phyloP scores from a whole-genome alignment of 225 moss, liverwort and hornwort species.

The Rhytidiadelphus loreus region DNA sequence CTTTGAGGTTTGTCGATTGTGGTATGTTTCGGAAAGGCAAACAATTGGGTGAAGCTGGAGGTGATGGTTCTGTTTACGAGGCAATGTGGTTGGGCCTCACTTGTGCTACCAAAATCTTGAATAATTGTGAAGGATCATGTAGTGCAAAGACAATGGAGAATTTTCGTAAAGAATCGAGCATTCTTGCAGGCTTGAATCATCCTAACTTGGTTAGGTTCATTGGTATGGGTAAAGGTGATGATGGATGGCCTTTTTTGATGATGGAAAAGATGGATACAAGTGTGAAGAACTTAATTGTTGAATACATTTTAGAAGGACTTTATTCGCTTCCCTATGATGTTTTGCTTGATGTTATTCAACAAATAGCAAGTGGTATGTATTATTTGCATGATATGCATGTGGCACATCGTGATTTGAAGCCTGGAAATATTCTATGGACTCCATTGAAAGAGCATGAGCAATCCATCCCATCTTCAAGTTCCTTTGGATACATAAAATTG shows the following conservation, averaged over 20 bases:
- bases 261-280: background rate
- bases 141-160: background rate
- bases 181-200: background rate
- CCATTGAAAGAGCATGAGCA: background rate
- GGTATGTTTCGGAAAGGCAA: background rate
- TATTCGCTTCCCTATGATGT: background rate
- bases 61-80: too few species aligned
- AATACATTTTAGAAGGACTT: background rate
- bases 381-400: background rate
- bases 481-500: background rate
- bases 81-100: background rate
- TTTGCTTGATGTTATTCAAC: background rate
- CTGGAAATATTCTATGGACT: background rate
- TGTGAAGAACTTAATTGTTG: background rate
- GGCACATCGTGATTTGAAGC: background rate
- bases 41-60: background rate
- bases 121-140: background rate
- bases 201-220: background rate
- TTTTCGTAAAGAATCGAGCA: fast-evolving
- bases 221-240: background rate
- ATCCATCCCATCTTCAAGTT: background rate
- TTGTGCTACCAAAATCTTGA: background rate
- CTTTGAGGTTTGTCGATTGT: background rate
- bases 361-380: background rate
- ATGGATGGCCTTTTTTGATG: background rate